Conservation (phyloP, 139 green algal genomes). For the Chlamydomonas sp. region DNA sequence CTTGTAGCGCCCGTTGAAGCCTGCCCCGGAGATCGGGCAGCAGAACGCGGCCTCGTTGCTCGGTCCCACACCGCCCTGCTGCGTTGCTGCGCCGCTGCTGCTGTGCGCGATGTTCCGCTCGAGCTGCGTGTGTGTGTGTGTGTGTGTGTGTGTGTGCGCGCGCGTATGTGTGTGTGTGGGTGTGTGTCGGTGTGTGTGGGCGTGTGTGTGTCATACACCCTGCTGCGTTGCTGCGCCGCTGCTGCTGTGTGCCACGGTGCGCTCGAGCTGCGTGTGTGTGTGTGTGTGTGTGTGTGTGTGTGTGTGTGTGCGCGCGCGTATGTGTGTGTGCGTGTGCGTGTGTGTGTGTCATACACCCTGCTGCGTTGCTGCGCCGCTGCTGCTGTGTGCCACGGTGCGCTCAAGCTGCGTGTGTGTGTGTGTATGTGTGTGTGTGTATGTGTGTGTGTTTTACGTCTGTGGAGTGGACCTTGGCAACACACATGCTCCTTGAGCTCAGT, state of each 20-base stretch:
- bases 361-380: background rate
- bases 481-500: no score
- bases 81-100: background rate
- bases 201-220: background rate
- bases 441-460: background rate
- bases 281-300: background rate
- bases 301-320: no score
- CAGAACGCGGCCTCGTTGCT: slow-evolving; percentile 39
- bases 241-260: background rate
- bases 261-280: no score
- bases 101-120: background rate
- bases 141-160: background rate
- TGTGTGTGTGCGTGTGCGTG: background rate
- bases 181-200: background rate
- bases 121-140: no score
- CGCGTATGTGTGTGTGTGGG: no score
- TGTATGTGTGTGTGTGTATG: background rate
- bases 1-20: slow-evolving; percentile 55
- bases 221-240: background rate
- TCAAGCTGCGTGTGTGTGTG: no score
- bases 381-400: background rate
- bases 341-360: background rate
- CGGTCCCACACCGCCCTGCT: background rate
- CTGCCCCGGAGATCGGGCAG: slow-evolving; percentile 62
- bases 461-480: background rate